These are phyloP conservation scores for Colletotrichum spinosum DNA, from an alignment of 2,329 filamentous ascomycete species.

Conservation along the genomic window DNA sequence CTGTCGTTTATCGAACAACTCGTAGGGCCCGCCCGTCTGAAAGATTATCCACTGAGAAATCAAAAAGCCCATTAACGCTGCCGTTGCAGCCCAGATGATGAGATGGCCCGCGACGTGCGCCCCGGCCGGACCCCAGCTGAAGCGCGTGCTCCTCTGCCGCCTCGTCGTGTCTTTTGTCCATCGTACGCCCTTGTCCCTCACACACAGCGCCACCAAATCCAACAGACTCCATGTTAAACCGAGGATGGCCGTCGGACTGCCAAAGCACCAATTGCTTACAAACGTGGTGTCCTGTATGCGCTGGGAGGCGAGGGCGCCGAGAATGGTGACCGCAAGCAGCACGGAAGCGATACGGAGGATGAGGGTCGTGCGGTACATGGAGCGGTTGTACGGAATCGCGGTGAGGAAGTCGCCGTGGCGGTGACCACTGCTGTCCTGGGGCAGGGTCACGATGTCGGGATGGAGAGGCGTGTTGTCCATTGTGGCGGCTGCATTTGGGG, in stretches of 20 bases:
- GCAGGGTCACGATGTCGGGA: conserved; percentile 25
- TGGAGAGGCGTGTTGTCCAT: conserved; percentile 37
- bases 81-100: conserved; percentile 22
- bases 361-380: conserved; percentile 31
- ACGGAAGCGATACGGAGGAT: conserved; percentile 27
- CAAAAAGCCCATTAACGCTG: conserved; percentile 4
- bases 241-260: conserved; percentile 20
- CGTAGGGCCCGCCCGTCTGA: background rate
- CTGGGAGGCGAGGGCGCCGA: conserved; percentile 17
- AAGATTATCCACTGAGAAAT: background rate
- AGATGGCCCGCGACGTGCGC: conserved; percentile 31
- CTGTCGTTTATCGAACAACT: background rate
- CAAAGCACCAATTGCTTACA: background rate
- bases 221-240: conserved; percentile 23
- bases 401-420: conserved; percentile 36
- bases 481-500: background rate
- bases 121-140: conserved; percentile 23
- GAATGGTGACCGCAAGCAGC: conserved; percentile 20
- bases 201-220: conserved; percentile 28
- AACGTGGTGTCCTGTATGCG: background rate
- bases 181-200: conserved; percentile 18
- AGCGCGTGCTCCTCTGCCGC: conserved; percentile 18
- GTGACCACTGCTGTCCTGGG: background rate
- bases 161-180: conserved; percentile 14
- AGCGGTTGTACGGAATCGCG: conserved; percentile 36